phyloP scores from a whole-genome alignment of 2,329 filamentous ascomycete species.

The Sarocladium kiliense region DNA sequence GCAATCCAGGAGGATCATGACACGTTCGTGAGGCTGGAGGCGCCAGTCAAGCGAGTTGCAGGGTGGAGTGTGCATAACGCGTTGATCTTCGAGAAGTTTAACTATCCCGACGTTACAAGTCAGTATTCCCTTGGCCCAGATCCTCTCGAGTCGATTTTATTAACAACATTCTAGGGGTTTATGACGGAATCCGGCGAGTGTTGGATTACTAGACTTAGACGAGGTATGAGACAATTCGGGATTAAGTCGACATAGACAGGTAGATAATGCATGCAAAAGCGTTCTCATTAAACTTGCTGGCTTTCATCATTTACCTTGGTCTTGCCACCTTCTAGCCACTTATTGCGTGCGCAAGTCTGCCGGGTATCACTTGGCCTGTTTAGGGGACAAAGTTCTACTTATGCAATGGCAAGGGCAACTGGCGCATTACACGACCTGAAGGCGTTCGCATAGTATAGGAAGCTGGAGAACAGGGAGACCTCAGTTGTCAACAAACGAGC shows the following conservation, averaged over 20 bases:
- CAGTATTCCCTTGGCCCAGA: slow-evolving; percentile 37
- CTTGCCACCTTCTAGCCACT: too few relatives aligned
- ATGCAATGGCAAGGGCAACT: too few relatives aligned
- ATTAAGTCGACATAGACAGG: not conserved
- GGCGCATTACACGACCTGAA: too few relatives aligned
- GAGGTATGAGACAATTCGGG: not conserved
- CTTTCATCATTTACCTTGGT: too few relatives aligned
- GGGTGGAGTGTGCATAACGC: slow-evolving; percentile 88
- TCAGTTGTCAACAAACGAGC: too few relatives aligned
- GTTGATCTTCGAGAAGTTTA: slow-evolving; percentile 72
- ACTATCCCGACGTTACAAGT: slow-evolving; percentile 83
- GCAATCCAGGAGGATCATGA: slow-evolving; percentile 73
- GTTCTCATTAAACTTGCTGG: not conserved
- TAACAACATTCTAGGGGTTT: slow-evolving; percentile 49
- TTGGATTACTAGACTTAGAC: slow-evolving; percentile 50
- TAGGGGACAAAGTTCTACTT: too few relatives aligned
- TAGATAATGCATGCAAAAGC: not conserved
- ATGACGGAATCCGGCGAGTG: slow-evolving; percentile 63
- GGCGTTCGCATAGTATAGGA: too few relatives aligned
- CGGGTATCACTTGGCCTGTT: too few relatives aligned
- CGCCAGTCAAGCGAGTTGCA: slow-evolving; percentile 77
- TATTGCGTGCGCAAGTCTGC: too few relatives aligned
- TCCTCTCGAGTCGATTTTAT: not conserved
- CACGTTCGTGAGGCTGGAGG: slow-evolving; percentile 78
- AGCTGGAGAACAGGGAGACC: too few relatives aligned